Base-by-base conservation (phyloP, 2,329 filamentous ascomycete species). In the Apiospora sp. region DNA sequence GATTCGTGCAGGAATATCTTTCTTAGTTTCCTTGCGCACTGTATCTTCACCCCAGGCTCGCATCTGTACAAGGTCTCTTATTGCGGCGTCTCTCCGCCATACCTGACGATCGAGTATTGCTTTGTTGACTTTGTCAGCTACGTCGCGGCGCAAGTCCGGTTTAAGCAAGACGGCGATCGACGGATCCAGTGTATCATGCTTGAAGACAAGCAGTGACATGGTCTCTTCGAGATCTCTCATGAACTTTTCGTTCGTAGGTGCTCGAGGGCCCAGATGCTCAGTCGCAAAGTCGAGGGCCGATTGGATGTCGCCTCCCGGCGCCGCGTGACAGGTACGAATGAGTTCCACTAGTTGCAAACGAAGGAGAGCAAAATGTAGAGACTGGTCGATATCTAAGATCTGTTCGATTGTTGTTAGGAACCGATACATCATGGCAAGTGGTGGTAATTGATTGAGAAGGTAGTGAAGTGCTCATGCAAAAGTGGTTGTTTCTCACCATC, bases 341-440 rank as follows among this genome's bases (percentile, higher is more conserved):
- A 98, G 88, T 84, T 99, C 96, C 72, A 99, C 93, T 7, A 99
- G 88, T 81, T 99, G 96, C 51, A 99, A 88, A 48, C 96, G 92
- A 67, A 99, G 87, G 5, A 99, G 87, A 1, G 94, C 91, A 82
- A 99, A 99, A 81, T 98, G 95, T 67, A 99, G 86, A 2, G 92
- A 88, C 1, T 93, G 90, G 79, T 98, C 90, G 74, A 88, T 89
- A 80, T 99, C 96, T 74, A 99, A 85, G 41, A 99, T 94, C 96
- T 99, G 77, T 71, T 24, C 16, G 30, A 19, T 13, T 41, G 1
- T n/a, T 41, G 58, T 64, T 64, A 64, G 58, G 24, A n/a, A 27
- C 41, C 37, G 58, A n/a, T 48, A 34, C 46, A 8, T 41, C n/a
- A 70, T 13, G 41, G 37, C 12, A n/a, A 41, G 16, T 2, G 12